Base-by-base conservation (phyloP, 228 moss, liverwort and hornwort genomes). In the Sphagnum magellanicum region DNA sequence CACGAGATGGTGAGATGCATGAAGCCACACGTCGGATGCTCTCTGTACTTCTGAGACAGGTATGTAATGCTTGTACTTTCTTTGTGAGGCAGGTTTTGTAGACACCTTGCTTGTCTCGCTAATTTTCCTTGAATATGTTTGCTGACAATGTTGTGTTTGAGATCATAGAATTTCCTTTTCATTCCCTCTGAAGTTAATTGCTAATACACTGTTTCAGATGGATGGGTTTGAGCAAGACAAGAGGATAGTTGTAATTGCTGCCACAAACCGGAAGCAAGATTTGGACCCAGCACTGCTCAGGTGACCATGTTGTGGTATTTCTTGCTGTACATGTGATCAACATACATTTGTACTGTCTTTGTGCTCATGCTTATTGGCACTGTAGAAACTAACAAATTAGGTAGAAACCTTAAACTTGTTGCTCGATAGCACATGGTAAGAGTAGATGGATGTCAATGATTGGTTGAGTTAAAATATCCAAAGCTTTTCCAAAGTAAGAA, bases 261-360 rank as follows among this genome's bases (percentile, higher is more conserved):
- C 92, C 13, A 92, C 92, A 13, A 92, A 92, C 71, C 82, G 92
- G 61, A 92, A 90, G 72, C 83, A 90, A 74, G 92, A 92, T 74
- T 84, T 92, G 63, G 92, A 92, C 71, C 88, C 92, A 55, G 92
- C 92, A 52, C 86, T 92, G 14, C 85, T 92, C 60, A 88, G 88
- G 88, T 88, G 68, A 61, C 58, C 49, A 8, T 12, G 5, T 4
- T 48, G 10, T 6, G 14, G 50, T 49, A 12, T 52, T 51, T 64
- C 8, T 48, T 6, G 63, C 50, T 14, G 6, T 10, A n/a, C 50
- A 10, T 63, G 14, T 52, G 48, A 6, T 59, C 5, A 16, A 10
- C 59, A 59, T 10, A 10, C 10, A 10, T 4, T 59, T 59, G 10
- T 10, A n/a, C n/a, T 59, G n/a, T 59, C 2, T 10, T 10, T 10